These are phyloP conservation scores for Nematocida displodere DNA, from an alignment of 371 early-diverging fungal genomes.

Conservation along the genomic window DNA sequence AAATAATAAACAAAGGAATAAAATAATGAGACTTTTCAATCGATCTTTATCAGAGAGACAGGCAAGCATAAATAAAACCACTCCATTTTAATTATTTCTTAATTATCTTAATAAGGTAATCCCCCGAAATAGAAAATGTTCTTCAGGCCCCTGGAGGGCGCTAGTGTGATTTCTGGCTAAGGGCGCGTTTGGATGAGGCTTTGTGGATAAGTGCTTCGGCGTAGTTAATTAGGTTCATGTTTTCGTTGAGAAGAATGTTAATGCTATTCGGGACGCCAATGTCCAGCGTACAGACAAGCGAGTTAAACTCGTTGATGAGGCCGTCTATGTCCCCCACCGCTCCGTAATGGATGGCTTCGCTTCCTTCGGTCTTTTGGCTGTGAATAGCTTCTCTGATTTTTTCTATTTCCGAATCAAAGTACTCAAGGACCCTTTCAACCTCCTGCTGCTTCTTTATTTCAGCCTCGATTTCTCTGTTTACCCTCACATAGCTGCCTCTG, in stretches of 20 bases:
- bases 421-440: conserved; percentile 38
- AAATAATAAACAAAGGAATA: conserved; percentile 57
- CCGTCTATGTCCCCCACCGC: conserved; percentile 28
- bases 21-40: conserved; percentile 5
- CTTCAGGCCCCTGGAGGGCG: background rate
- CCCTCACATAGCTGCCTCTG: conserved; percentile 28
- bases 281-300: conserved; percentile 14
- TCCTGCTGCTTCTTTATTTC: conserved; percentile 45
- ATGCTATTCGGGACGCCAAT: conserved; percentile 25
- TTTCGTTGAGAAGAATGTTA: conserved; percentile 42
- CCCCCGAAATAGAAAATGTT: background rate
- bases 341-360: background rate
- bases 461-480: conserved; percentile 35
- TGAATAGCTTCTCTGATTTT: conserved; percentile 32
- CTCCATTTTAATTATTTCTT: background rate
- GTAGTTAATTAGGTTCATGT: conserved; percentile 42
- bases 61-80: background rate
- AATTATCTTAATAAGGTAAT: background rate
- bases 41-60: background rate
- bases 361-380: background rate
- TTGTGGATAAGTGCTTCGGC: conserved; percentile 10
- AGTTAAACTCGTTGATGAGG: conserved; percentile 39
- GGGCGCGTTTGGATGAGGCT: background rate
- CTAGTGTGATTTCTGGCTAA: background rate
- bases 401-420: conserved; percentile 49